Percentiles rank a stretch among this genome's conserved stretches.
Conservation (phyloP, 2,329 filamentous ascomycete genomes). For the Chaetomiaceae sp. region DNA sequence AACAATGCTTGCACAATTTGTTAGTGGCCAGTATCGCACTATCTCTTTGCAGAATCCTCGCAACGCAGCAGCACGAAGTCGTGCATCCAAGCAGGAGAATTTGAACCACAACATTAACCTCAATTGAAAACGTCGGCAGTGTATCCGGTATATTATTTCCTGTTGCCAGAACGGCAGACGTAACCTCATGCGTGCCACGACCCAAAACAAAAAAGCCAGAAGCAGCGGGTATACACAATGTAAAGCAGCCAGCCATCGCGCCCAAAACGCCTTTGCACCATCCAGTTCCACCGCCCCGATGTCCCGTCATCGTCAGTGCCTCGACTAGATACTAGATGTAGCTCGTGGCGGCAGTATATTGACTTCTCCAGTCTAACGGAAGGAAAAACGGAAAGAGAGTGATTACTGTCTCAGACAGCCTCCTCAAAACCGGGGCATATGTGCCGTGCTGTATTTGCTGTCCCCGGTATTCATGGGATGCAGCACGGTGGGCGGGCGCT, state of each 20-base stretch:
- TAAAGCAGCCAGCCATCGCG: not conserved
- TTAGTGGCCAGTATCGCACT: too few relatives aligned
- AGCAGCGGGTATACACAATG: slow-evolving; percentile 3
- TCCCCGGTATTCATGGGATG: slow-evolving; percentile 46
- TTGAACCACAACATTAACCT: too few relatives aligned
- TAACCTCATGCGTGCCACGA: not conserved
- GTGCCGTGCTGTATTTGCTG: slow-evolving; percentile 44
- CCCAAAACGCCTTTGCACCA: not conserved
- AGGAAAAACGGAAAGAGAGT: not conserved
- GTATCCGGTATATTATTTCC: not conserved
- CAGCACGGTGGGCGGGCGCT: slow-evolving; percentile 51
- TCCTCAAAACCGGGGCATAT: slow-evolving; percentile 43
- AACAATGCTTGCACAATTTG: too few relatives aligned
- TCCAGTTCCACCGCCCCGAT: not conserved
- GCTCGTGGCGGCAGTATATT: not conserved
- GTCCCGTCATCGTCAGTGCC: not conserved
- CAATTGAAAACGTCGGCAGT: too few relatives aligned
- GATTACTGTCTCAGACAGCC: not conserved
- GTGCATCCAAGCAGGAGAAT: too few relatives aligned
- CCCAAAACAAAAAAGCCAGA: not conserved
- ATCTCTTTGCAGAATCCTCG: too few relatives aligned
- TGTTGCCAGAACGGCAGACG: not conserved
- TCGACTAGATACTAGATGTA: too few relatives aligned
- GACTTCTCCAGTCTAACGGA: not conserved
- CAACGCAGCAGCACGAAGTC: too few relatives aligned